Base-by-base conservation (phyloP, 345 rosid genomes). In the Stellera chamaejasme region DNA sequence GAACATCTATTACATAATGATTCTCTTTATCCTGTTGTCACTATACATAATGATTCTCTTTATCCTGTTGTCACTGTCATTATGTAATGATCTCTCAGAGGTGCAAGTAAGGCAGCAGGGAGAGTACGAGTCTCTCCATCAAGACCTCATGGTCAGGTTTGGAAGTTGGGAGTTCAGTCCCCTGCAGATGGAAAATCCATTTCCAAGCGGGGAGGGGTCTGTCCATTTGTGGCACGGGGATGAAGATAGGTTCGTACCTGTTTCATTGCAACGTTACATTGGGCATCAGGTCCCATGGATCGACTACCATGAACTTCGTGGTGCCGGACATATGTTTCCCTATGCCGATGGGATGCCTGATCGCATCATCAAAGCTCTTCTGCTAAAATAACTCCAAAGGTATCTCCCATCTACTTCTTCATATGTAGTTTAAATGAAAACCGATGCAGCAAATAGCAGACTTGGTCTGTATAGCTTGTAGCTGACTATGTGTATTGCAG, bases 161-260 rank as follows among this genome's bases (percentile, higher is more conserved):
- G 81, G 85, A 13, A 62, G 15, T 10, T 82, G 85, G 88, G 78
- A 80, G 43, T 83, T 83, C 45, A 76, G 71, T 61, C 89, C 85
- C 0, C 61, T 77, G 77, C 67, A 68, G 61, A 65, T 79, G 48
- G 61, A 64, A 15, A 80, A 74, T 55, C 86, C 85, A 23, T 80
- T 80, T 54, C 78, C 75, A 0, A 51, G 69, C 58, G 66, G 64
- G 2, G 79, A 72, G 59, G 70, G 70, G 12, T 45, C 63, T 10
- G 80, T 80, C 10, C 66, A 66, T 58, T 47, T 78, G 4, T 83
- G 89, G 83, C 69, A 83, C 9, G 89, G 85, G 9, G 62, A 72
- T 54, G 68, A 64, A 0, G 86, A 83, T 60, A 44, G 39, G 74
- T 60, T 67, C 0, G 76, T 75, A 27, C 74, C 83, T 1, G 62